These are phyloP conservation scores for Monilinia fructicola DNA, from an alignment of 2,329 filamentous ascomycete species.

Conservation along the genomic window DNA sequence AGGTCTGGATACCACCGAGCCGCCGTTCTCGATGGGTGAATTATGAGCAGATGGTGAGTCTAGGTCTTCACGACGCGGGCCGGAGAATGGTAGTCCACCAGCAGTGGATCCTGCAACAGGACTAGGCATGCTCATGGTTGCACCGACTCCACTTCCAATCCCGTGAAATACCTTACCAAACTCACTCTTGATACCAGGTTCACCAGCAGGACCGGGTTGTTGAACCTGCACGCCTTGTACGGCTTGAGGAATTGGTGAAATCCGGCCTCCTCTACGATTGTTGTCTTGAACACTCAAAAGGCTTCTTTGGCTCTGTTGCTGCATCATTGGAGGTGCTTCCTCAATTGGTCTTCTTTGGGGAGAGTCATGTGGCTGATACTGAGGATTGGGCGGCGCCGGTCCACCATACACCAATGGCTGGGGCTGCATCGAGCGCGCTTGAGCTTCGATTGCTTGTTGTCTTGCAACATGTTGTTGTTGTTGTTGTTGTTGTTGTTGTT, in stretches of 20 bases:
- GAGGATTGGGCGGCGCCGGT: slow-evolving; percentile 44
- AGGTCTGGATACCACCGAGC: slow-evolving; percentile 42
- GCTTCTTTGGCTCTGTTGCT: slow-evolving; percentile 60
- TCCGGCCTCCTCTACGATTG: slow-evolving; percentile 75
- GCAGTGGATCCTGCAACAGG: slow-evolving; percentile 51
- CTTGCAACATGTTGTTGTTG: slow-evolving; percentile 40
- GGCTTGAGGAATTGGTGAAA: slow-evolving; percentile 87
- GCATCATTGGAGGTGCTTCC: slow-evolving; percentile 53
- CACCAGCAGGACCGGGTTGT: slow-evolving; percentile 72
- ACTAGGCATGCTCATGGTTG: slow-evolving; percentile 48
- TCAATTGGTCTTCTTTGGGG: slow-evolving; percentile 46
- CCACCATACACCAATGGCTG: slow-evolving; percentile 40
- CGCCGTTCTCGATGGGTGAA: slow-evolving; percentile 41
- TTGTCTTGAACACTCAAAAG: slow-evolving; percentile 74
- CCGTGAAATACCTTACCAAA: slow-evolving; percentile 94
- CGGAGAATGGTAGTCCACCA: slow-evolving; percentile 52
- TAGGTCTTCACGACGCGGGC: slow-evolving; percentile 53
- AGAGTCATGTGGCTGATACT: slow-evolving; percentile 48
- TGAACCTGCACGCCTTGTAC: slow-evolving; percentile 89
- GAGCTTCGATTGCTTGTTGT: slow-evolving; percentile 41
- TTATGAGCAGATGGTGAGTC: slow-evolving; percentile 49
- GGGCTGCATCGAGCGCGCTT: slow-evolving; percentile 39
- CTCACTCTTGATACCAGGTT: slow-evolving; percentile 90
- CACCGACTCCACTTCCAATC: slow-evolving; percentile 71
- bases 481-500: slow-evolving; percentile 42